Evolutionary conservation across 495 filamentous ascomycete genomes (phyloP), one percentile per base, ranked within the genome.

Genomic region (Podospora australis): DNA sequence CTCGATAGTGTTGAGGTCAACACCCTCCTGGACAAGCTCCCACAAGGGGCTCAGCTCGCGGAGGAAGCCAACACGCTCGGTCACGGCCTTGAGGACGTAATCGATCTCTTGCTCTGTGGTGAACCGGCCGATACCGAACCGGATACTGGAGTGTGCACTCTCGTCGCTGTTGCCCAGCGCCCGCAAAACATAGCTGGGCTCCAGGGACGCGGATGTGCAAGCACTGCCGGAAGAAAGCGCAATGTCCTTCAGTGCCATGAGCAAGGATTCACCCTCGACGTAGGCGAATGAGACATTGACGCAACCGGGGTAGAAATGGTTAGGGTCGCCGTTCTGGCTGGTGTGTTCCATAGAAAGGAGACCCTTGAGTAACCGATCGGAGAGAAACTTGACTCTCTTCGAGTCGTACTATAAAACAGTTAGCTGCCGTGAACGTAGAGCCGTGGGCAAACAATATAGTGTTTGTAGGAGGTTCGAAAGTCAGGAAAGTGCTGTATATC

Each of bases 281-380:
- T 97, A 98, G 34, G 92, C 92, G 58, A 98, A 98, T 4, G 92
- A 98, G 34, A 98, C 82, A 63, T 98, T 98, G 48, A 98, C 91
- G 64, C 94, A 98, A 55, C 92, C 92, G 10, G 94, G 89, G 67
- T 97, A 98, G 70, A 88, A 90, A 49, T 77, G 75, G 4, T 83
- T 65, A 0, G 83, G 78, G 64, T 91, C 88, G 42, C 92, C 92
- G 62, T 98, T 98, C 58, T 91, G 86, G 17, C 72, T 75, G 3
- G 92, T 95, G 69, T 97, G 92, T 64, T 97, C 92, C 67, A 98
- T 78, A 6, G 86, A 67, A 19, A 97, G 73, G 16, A 98, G 81
- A 6, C 86, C 88, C 17, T 84, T 81, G 10, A 86, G 70, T 34
- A 98, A 72, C 22, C 88, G 84, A 64, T 91, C 83, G 6, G 92